Conservation (phyloP, 1,284 basidiomycete genomes). For the Trichosporon faecale region DNA sequence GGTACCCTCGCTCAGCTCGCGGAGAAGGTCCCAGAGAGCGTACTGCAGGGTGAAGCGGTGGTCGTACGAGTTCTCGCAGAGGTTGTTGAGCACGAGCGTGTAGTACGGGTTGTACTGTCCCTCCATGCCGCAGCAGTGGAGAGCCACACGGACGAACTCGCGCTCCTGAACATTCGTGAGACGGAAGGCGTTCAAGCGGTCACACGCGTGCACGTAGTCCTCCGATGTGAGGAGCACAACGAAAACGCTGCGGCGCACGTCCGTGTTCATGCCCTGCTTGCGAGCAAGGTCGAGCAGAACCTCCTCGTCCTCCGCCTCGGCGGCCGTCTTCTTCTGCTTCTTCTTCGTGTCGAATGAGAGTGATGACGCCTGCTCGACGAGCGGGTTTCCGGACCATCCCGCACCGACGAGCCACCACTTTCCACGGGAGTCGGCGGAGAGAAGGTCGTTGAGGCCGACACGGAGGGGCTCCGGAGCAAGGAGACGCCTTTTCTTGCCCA, state of each 20-base stretch:
- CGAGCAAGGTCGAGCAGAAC: conserved; percentile 73
- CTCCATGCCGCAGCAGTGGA: conserved; percentile 92
- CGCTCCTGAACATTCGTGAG: conserved; percentile 88
- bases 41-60: conserved; percentile 93
- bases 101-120: conserved; percentile 92
- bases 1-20: conserved; percentile 74
- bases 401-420: conserved; percentile 99
- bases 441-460: conserved; percentile 78
- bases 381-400: conserved; percentile 89
- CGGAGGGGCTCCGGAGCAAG: conserved; percentile 77
- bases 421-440: conserved; percentile 77
- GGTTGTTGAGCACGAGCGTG: conserved; percentile 74
- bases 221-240: conserved; percentile 90
- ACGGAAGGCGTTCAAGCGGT: conserved; percentile 74
- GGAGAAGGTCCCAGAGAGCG: conserved; percentile 93
- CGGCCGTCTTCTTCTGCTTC: conserved; percentile 18
- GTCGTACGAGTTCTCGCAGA: conserved; percentile 55
- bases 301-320: conserved; percentile 53
- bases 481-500: conserved; percentile 73
- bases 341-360: neutral
- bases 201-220: conserved; percentile 93
- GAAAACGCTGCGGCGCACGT: conserved; percentile 85
- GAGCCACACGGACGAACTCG: conserved; percentile 84
- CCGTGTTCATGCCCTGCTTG: conserved; percentile 98
- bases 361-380: conserved; percentile 58